A percentile compares a stretch with the other conserved stretches of the same genome.
Evolutionary conservation across 768 basidiomycete species (phyloP).

Genomic region (Fomitopsis pulvina): DNA sequence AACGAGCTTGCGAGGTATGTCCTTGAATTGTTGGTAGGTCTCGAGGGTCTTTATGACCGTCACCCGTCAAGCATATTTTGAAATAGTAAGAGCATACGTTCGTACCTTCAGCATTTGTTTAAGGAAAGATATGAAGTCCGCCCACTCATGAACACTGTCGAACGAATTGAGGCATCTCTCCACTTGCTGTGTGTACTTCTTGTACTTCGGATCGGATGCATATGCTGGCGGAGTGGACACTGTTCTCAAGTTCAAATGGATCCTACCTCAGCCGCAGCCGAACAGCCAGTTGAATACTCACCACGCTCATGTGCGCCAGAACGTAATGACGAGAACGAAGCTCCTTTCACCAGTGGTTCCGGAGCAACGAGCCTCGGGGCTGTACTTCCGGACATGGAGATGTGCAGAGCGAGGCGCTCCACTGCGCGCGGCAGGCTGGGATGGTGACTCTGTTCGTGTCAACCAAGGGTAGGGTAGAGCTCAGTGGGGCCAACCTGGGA

Average conservation of each 20-base stretch:
- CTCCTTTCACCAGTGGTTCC: slow-evolving; percentile 6
- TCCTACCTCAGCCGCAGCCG: neutral
- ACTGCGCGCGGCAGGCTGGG: no score
- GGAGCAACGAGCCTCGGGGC: slow-evolving; percentile 7
- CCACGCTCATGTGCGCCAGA: slow-evolving; percentile 8
- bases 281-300: neutral
- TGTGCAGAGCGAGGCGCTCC: neutral
- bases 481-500: no score
- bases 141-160: slow-evolving; percentile 97
- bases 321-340: slow-evolving; percentile 11
- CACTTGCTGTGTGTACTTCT: slow-evolving; percentile 88
- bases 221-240: slow-evolving; percentile 46
- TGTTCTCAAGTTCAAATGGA: neutral
- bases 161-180: slow-evolving; percentile 91
- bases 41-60: slow-evolving; percentile 69
- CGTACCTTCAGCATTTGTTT: slow-evolving; percentile 86
- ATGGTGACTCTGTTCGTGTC: no score
- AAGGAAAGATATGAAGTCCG: slow-evolving; percentile 96
- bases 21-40: slow-evolving; percentile 89
- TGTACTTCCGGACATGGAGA: slow-evolving; percentile 10
- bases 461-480: no score
- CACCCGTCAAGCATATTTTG: neutral
- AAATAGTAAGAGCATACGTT: neutral
- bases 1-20: slow-evolving; percentile 90
- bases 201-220: slow-evolving; percentile 85